Evolutionary conservation across 1,139 yeast genomes (phyloP).

Genomic region (Pichia norvegensis): DNA sequence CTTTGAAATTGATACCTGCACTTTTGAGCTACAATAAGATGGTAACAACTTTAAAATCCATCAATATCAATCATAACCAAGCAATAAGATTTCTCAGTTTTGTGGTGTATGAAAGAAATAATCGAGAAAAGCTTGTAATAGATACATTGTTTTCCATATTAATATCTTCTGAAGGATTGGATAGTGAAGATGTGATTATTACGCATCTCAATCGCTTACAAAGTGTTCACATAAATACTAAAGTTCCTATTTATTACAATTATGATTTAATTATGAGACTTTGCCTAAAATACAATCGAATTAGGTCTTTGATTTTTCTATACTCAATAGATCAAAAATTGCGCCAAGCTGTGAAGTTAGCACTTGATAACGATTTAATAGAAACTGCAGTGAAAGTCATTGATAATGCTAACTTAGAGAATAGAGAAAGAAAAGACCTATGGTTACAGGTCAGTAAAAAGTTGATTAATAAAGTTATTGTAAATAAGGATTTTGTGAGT

Average conservation of each 20-base stretch:
- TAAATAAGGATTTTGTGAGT: conserved; percentile 21
- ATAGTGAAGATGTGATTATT: conserved; percentile 35
- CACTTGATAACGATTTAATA: conserved; percentile 54
- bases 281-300: conserved; percentile 53
- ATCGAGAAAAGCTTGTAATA: conserved; percentile 48
- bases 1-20: conserved; percentile 65
- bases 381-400: conserved; percentile 56
- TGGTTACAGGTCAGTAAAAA: conserved; percentile 67
- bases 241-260: conserved; percentile 36
- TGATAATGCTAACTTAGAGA: conserved; percentile 39
- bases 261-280: conserved; percentile 68
- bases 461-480: conserved; percentile 37
- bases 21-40: conserved; percentile 57
- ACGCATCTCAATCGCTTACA: conserved; percentile 38
- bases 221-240: conserved; percentile 12
- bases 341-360: conserved; percentile 75
- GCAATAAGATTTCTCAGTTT: conserved; percentile 58
- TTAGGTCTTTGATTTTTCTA: conserved; percentile 62
- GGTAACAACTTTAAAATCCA: conserved; percentile 27
- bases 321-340: conserved; percentile 59
- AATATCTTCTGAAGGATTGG: conserved; percentile 45
- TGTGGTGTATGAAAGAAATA: conserved; percentile 46
- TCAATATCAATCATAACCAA: conserved; percentile 42
- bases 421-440: conserved; percentile 48
- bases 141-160: conserved; percentile 69